phyloP scores from a whole-genome alignment of 306 rosid genomes.

The Begonia peltatifolia region DNA sequence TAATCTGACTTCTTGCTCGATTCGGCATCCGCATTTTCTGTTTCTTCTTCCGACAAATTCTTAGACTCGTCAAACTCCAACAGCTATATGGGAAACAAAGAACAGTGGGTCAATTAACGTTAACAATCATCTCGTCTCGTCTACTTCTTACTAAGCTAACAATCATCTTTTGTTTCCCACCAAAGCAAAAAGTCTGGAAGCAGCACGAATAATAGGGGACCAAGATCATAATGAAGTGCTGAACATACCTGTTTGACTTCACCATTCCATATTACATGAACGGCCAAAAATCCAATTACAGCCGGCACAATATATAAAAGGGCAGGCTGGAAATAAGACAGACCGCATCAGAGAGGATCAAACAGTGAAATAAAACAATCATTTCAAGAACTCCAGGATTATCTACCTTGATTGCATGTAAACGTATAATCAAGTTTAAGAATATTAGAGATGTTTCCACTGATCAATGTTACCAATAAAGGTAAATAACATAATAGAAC shows the following conservation, averaged over 20 bases:
- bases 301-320: constrained; percentile 84
- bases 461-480: too few species aligned
- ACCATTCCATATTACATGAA: constrained; percentile 83
- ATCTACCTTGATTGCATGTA: background rate
- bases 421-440: too few species aligned
- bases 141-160: too few species aligned
- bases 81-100: constrained; percentile 27
- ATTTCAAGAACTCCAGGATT: background rate
- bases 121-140: too few species aligned
- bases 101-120: too few species aligned
- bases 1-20: too few species aligned
- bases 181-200: too few species aligned
- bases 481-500: background rate
- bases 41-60: background rate
- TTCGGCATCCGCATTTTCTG: too few species aligned
- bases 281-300: constrained; percentile 91
- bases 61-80: constrained; percentile 88
- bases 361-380: background rate
- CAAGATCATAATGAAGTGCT: background rate
- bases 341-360: constrained; percentile 4
- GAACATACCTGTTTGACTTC: constrained; percentile 80
- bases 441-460: too few species aligned
- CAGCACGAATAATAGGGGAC: background rate
- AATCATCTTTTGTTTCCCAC: too few species aligned
- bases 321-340: constrained; percentile 57